Conservation (phyloP, 164 flowering plant genomes). For the Stephania japonica region DNA sequence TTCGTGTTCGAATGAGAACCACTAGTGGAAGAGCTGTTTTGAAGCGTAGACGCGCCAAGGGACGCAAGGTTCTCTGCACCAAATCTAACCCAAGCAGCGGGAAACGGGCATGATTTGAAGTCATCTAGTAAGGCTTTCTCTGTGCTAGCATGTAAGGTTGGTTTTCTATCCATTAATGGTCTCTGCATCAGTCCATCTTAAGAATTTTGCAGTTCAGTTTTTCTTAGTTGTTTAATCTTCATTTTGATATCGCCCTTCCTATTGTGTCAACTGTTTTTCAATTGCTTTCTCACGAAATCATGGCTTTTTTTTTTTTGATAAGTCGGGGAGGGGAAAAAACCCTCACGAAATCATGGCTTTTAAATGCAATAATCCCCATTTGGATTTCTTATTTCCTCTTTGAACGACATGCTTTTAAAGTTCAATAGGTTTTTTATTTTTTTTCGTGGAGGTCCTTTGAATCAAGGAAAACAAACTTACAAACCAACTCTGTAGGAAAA, state of each 20-base stretch:
- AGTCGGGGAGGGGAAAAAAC: too few species aligned
- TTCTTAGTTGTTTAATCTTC: not conserved
- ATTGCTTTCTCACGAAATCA: not conserved
- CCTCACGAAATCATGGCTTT: too few species aligned
- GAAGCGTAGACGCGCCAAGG: slow-evolving; percentile 84
- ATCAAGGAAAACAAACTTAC: too few species aligned
- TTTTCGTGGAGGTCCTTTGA: too few species aligned
- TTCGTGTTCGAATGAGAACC: slow-evolving; percentile 82
- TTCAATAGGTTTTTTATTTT: too few species aligned
- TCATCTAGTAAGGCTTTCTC: not conserved
- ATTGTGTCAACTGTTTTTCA: not conserved
- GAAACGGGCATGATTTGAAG: slow-evolving; percentile 25
- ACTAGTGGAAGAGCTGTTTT: slow-evolving; percentile 76
- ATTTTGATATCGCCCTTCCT: not conserved
- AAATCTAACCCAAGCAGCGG: slow-evolving; percentile 70
- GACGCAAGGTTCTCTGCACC: slow-evolving; percentile 73
- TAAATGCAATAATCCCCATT: not conserved
- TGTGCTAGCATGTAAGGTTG: not conserved
- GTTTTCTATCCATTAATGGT: too few species aligned
- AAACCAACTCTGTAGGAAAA: too few species aligned
- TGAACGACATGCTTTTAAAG: not conserved
- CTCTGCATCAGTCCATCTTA: too few species aligned
- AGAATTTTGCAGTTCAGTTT: not conserved
- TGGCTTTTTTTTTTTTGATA: too few species aligned
- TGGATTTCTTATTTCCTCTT: not conserved